Percentiles rank a stretch among this genome's conserved stretches.
Evolutionary conservation across 2,329 filamentous ascomycete genomes (phyloP).

Genomic region (Penicillium frequentans): DNA sequence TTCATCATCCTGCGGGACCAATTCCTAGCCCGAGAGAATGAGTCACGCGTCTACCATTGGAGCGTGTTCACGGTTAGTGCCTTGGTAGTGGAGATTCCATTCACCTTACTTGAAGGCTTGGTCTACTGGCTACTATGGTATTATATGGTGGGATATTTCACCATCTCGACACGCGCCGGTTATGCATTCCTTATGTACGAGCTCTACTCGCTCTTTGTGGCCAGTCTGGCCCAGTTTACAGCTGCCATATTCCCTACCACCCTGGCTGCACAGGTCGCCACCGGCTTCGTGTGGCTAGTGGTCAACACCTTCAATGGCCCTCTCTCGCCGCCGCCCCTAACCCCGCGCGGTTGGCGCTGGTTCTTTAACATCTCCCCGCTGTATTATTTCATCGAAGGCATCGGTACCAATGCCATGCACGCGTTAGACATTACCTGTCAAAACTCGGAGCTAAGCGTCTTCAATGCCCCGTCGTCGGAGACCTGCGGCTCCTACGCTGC

Average conservation of each 20-base stretch:
- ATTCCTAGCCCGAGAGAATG: neutral
- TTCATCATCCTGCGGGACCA: neutral
- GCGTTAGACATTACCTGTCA: neutral
- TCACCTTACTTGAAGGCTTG: neutral
- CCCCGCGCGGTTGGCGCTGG: neutral
- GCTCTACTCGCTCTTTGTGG: neutral
- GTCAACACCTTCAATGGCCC: neutral
- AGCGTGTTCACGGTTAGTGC: neutral
- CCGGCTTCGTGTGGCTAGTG: neutral
- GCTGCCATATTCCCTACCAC: neutral
- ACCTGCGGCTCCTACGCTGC: neutral
- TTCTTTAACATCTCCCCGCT: neutral
- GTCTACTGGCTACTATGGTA: neutral
- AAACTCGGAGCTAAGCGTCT: neutral
- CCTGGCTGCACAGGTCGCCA: neutral
- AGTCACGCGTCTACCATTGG: neutral
- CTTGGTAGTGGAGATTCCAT: neutral
- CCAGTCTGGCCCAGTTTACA: neutral
- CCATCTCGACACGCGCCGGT: neutral
- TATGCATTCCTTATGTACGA: neutral
- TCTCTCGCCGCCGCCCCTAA: neutral
- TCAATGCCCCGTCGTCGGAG: neutral
- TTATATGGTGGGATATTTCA: neutral
- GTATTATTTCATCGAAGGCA: neutral
- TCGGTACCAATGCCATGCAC: neutral